These are phyloP conservation scores for Phialemoniopsis sp. DNA, from an alignment of 2,329 filamentous ascomycete genomes.

Conservation along the genomic window DNA sequence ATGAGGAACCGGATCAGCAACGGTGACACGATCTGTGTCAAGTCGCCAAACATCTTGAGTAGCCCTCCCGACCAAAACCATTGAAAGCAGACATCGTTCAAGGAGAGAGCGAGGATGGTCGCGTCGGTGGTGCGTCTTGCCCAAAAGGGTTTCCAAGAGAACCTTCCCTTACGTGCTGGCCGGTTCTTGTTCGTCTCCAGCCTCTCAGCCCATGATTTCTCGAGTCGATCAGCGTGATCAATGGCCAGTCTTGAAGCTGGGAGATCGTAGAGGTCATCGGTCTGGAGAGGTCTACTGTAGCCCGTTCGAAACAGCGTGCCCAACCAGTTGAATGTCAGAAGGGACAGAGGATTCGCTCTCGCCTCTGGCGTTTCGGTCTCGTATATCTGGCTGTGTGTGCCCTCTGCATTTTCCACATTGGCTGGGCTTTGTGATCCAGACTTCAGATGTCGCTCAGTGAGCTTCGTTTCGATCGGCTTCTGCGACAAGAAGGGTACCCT, in stretches of 20 bases:
- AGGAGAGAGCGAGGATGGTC: conserved; percentile 18
- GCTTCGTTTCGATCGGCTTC: conserved; percentile 14
- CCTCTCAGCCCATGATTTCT: conserved; percentile 12
- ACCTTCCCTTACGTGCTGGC: conserved; percentile 1
- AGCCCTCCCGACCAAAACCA: conserved; percentile 23
- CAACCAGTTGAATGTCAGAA: conserved; percentile 17
- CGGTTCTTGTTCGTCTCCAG: conserved; percentile 9
- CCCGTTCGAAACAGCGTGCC: conserved; percentile 12
- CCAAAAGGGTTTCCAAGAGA: conserved; percentile 17
- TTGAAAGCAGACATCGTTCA: conserved; percentile 22
- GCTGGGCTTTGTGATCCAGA: background rate
- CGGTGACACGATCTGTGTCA: conserved; percentile 16
- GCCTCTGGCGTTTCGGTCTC: conserved; percentile 11
- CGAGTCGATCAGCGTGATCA: conserved; percentile 15
- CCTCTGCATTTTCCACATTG: conserved; percentile 2
- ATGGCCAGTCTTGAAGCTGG: conserved; percentile 6
- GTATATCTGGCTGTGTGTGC: conserved; percentile 1
- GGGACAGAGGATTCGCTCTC: conserved; percentile 12
- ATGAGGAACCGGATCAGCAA: conserved; percentile 18
- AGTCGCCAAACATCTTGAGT: conserved; percentile 18
- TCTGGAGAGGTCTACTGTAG: conserved; percentile 14
- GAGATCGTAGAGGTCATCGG: conserved; percentile 13
- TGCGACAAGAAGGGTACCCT: conserved; percentile 20
- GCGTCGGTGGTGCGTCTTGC: conserved; percentile 14
- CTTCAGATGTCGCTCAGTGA: conserved; percentile 6